These are phyloP conservation scores for Candida tetrigidarum DNA, from an alignment of 1,139 yeast genomes.

Conservation along the genomic window DNA sequence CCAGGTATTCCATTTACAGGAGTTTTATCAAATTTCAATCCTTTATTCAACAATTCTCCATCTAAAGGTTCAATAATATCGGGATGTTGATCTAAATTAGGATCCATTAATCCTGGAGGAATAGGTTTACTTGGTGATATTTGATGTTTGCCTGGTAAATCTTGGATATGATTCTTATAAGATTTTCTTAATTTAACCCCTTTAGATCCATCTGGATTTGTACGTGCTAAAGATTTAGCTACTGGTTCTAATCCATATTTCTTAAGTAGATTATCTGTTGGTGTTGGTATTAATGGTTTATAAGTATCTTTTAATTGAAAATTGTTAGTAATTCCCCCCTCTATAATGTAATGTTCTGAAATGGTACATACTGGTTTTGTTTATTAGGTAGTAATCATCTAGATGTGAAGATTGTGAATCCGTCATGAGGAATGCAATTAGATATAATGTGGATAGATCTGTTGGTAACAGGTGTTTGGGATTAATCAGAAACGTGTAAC, in stretches of 20 bases:
- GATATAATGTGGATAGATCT: too few species aligned
- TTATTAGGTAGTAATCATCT: slow-evolving; percentile 27
- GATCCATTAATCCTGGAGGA: slow-evolving; percentile 56
- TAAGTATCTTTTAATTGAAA: slow-evolving; percentile 33
- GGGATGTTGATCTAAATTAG: slow-evolving; percentile 43
- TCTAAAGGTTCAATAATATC: slow-evolving; percentile 55
- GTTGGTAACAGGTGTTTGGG: too few species aligned
- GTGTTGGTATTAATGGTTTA: slow-evolving; percentile 63
- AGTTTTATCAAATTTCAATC: slow-evolving; percentile 68
- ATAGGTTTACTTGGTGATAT: slow-evolving; percentile 62
- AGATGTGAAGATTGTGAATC: slow-evolving; percentile 3
- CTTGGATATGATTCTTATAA: slow-evolving; percentile 88
- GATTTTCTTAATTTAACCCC: slow-evolving; percentile 93
- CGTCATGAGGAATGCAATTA: neutral
- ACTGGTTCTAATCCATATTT: slow-evolving; percentile 69
- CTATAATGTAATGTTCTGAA: neutral
- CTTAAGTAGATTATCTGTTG: slow-evolving; percentile 68
- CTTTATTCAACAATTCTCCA: slow-evolving; percentile 49
- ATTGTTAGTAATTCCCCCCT: slow-evolving; percentile 15
- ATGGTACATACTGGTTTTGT: slow-evolving; percentile 26
- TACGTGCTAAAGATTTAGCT: slow-evolving; percentile 81
- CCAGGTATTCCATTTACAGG: slow-evolving; percentile 80
- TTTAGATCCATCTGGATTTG: slow-evolving; percentile 86
- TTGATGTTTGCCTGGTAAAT: slow-evolving; percentile 80
- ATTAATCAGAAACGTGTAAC: neutral